Evolutionary conservation across 352 stramenopile genomes (phyloP), one percentile per base, ranked within the genome.

Genomic region (Hyaloperonospora arabidopsidis): DNA sequence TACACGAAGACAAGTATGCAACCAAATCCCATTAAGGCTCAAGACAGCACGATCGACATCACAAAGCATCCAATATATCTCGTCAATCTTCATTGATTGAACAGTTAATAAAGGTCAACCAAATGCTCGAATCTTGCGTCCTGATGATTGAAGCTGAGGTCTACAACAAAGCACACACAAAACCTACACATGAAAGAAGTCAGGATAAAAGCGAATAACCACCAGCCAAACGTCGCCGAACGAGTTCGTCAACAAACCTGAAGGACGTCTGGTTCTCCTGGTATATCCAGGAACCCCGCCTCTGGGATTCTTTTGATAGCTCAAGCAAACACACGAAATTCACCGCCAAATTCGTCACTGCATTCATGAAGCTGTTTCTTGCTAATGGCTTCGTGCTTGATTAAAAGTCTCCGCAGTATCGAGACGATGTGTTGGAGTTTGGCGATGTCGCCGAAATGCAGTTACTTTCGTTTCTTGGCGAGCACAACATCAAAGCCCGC

Each of bases 11-110:
- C 15, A 29, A 29, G 25, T 29, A 3, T 29, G 25, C 25, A 29
- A 29, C 3, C 25, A 29, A 29, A 29, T 15, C 7, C 11, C 38
- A 17, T 17, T 3, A 44, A 13, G 6, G 17, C 15, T 21, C 4
- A 44, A 44, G 38, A 19, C 10, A 44, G 6, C 2, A 22, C 22
- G 3, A 43, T 4, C 19, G 23, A 52, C 35, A 29, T 52, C 21
- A 44, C 52, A 4, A 40, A 49, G 4, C 35, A 59, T 12, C 19
- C 32, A 13, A 1, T 51, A 15, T 45, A 52, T 47, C 32, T 35
- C 43, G 29, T 2, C 52, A 52, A 52, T 32, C 52, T 8, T 41
- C 43, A 5, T 32, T 58, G 21, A 58, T 52, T 52, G 52, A 58
- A 10, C 43, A 46, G 15, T 52, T 52, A 47, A 41, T 58, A 2